Percentiles rank a stretch among this genome's conserved stretches.
Conservation (phyloP, 148 eudicot genomes). For the Rhododendron williamsianum region DNA sequence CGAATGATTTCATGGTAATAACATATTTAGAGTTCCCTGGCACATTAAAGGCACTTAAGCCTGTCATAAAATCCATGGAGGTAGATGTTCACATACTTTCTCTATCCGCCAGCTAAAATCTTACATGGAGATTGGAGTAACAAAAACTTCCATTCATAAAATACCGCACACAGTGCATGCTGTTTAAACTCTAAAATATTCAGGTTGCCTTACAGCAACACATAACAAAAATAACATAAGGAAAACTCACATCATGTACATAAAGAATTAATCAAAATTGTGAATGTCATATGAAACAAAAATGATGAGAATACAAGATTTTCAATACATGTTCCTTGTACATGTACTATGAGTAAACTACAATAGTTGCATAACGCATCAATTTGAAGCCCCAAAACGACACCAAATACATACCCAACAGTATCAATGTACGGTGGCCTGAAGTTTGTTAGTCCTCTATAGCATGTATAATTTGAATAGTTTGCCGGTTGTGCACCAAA, state of each 20-base stretch:
- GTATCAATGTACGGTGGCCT: conserved; percentile 12
- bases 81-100: too few relatives aligned
- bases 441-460: conserved; percentile 19
- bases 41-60: too few relatives aligned
- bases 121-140: too few relatives aligned
- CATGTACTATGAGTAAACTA: not conserved
- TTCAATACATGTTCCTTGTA: not conserved
- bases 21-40: too few relatives aligned
- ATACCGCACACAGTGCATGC: conserved; percentile 5
- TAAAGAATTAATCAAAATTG: not conserved
- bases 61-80: too few relatives aligned
- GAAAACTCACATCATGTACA: not conserved
- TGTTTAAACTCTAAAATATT: conserved; percentile 14
- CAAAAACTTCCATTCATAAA: conserved; percentile 9
- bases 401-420: conserved; percentile 14
- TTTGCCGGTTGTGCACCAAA: conserved; percentile 19
- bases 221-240: not conserved
- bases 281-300: not conserved
- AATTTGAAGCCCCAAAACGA: not conserved
- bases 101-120: too few relatives aligned
- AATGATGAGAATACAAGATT: not conserved
- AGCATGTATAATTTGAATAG: conserved; percentile 27
- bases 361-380: not conserved
- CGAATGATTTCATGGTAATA: too few relatives aligned
- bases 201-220: conserved; percentile 14